These are phyloP conservation scores for Pythium inflatum DNA, from an alignment of 352 stramenopile genomes.

Conservation along the genomic window DNA sequence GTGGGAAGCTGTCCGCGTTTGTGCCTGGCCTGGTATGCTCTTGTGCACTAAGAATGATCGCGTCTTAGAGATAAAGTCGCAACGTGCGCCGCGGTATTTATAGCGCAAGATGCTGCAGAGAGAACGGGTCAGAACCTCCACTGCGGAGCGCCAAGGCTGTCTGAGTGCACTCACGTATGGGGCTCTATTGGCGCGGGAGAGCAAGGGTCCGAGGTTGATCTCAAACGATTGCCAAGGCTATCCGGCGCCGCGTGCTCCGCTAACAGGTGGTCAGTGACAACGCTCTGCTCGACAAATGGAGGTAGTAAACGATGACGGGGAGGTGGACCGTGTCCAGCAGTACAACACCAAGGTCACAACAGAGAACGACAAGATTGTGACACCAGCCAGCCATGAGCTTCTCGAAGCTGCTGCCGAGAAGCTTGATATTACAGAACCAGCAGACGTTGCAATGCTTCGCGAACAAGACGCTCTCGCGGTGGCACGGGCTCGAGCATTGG, in stretches of 20 bases:
- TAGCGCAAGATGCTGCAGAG: neutral
- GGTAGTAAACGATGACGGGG: neutral
- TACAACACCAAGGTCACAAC: conserved; percentile 9
- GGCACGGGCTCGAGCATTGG: conserved; percentile 17
- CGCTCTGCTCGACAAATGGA: conserved; percentile 9
- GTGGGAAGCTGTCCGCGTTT: no score
- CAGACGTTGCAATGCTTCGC: conserved; percentile 28
- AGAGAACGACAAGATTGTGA: neutral
- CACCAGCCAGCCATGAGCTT: neutral
- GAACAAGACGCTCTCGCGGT: conserved; percentile 32
- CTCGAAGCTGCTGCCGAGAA: conserved; percentile 13
- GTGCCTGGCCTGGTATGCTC: no score
- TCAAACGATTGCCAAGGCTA: no score
- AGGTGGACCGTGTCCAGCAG: conserved; percentile 8
- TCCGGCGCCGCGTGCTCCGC: neutral
- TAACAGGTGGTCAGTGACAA: neutral
- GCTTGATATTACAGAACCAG: conserved; percentile 21
- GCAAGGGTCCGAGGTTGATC: no score
- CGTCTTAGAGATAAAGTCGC: no score
- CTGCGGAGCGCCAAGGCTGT: neutral
- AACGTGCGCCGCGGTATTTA: neutral
- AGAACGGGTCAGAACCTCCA: neutral
- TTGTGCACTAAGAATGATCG: no score
- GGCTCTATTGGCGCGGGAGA: no score
- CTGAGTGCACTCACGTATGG: neutral